A percentile compares a stretch with the other conserved stretches of the same genome.
These are phyloP conservation scores for Saccharum spontaneum DNA, from an alignment of 176 grass and related monocot species.

Conservation along the genomic window DNA sequence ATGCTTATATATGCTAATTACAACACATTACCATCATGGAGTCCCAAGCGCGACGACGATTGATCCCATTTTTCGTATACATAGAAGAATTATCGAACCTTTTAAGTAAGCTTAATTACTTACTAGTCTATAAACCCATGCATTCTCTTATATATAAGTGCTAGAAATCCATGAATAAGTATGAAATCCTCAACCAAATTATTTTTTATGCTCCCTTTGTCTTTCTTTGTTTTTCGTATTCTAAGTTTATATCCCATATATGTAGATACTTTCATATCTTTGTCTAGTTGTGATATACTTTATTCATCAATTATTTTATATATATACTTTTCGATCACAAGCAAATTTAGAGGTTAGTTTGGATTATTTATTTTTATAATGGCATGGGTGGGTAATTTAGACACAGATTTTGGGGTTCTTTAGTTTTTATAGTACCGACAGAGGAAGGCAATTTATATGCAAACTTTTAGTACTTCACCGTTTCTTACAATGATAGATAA, in stretches of 20 bases:
- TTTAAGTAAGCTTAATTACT: not conserved
- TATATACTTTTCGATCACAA: no score
- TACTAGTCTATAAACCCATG: not conserved
- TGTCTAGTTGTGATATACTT: no score
- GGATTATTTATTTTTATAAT: no score
- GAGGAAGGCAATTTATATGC: no score
- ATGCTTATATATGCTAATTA: not conserved
- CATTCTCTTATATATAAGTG: not conserved
- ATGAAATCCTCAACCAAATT: no score
- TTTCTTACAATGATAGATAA: no score
- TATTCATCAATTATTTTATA: no score
- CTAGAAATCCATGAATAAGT: not conserved
- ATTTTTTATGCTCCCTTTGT: not conserved
- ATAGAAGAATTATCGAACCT: not conserved
- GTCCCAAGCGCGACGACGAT: constrained; percentile 1
- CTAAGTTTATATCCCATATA: not conserved
- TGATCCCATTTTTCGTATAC: not conserved
- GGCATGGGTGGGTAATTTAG: no score
- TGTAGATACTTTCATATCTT: not conserved
- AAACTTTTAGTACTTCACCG: no score
- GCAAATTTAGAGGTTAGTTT: no score
- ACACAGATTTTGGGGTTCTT: no score
- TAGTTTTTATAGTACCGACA: no score
- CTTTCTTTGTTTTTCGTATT: not conserved
- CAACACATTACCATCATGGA: not conserved